Percentiles rank a stretch among this genome's conserved stretches.
Conservation (phyloP, 768 basidiomycete genomes). For the Leucosporidium scottii region DNA sequence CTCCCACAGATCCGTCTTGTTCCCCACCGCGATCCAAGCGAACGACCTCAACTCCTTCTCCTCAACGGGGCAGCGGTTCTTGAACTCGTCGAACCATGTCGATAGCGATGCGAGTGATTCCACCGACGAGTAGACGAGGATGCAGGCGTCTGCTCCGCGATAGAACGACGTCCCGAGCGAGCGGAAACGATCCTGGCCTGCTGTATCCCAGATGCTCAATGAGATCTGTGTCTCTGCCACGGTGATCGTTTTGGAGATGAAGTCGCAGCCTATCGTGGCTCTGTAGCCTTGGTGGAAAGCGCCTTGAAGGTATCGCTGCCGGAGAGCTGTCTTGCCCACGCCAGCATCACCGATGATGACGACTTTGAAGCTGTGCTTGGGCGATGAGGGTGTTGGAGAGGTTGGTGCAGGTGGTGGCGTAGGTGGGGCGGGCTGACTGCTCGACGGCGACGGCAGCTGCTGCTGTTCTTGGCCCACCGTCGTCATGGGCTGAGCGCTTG, state of each 20-base stretch:
- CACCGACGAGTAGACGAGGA: slow-evolving; percentile 69
- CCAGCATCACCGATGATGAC: slow-evolving; percentile 74
- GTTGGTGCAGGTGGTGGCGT: no score
- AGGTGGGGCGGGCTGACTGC: no score
- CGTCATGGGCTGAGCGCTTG: no score
- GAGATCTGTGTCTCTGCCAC: slow-evolving; percentile 54
- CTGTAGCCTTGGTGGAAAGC: slow-evolving; percentile 69
- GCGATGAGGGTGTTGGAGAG: no score
- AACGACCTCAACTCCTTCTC: slow-evolving; percentile 56
- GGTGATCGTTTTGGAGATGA: slow-evolving; percentile 66
- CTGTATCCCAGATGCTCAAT: slow-evolving; percentile 61
- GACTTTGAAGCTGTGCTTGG: slow-evolving; percentile 49
- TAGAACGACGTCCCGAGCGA: slow-evolving; percentile 75
- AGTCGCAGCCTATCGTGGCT: slow-evolving; percentile 84
- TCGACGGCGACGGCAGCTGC: no score
- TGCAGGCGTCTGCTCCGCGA: slow-evolving; percentile 70
- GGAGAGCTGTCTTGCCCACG: slow-evolving; percentile 58
- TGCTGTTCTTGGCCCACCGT: no score
- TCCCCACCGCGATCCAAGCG: slow-evolving; percentile 62
- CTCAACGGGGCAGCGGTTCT: slow-evolving; percentile 55
- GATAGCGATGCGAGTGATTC: slow-evolving; percentile 40
- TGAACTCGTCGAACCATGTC: slow-evolving; percentile 76
- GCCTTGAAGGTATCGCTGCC: slow-evolving; percentile 61
- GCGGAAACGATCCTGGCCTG: slow-evolving; percentile 78
- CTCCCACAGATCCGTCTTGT: slow-evolving; percentile 61